phyloP scores from a whole-genome alignment of 495 filamentous ascomycete genomes.

The Neurospora discreta region DNA sequence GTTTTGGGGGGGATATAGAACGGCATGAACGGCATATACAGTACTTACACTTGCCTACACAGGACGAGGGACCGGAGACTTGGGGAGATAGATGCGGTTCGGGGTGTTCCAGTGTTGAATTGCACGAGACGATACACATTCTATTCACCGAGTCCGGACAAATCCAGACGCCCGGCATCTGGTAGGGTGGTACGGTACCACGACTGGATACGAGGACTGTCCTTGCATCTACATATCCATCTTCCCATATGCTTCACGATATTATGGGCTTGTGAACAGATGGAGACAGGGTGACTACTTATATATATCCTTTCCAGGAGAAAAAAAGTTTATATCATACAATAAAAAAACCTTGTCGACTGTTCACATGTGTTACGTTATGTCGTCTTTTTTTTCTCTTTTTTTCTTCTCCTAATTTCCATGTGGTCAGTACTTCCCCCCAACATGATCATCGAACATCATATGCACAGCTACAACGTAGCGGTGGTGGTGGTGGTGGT shows the following conservation, averaged over 20 bases:
- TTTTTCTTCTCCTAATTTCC: no score
- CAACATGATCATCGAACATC: not conserved
- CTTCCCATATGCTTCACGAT: not conserved
- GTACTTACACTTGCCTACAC: not conserved
- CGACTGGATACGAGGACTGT: not conserved
- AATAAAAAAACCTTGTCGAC: no score
- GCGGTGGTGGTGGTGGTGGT: not conserved
- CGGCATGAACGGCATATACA: not conserved
- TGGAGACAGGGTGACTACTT: not conserved
- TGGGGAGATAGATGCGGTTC: not conserved
- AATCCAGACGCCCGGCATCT: no score
- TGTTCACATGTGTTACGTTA: no score
- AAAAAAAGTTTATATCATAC: no score
- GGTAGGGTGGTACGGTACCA: not conserved
- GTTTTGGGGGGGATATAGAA: not conserved
- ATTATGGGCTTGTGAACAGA: not conserved
- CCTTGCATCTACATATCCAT: not conserved
- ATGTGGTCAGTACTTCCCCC: no score
- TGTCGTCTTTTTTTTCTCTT: no score
- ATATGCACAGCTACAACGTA: not conserved
- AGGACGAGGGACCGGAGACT: not conserved
- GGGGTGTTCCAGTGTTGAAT: not conserved
- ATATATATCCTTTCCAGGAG: not conserved
- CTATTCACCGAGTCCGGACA: accelerated
- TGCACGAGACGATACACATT: not conserved